These are phyloP conservation scores for Fusarium sublunatum DNA, from an alignment of 2,329 filamentous ascomycete genomes.

Conservation along the genomic window DNA sequence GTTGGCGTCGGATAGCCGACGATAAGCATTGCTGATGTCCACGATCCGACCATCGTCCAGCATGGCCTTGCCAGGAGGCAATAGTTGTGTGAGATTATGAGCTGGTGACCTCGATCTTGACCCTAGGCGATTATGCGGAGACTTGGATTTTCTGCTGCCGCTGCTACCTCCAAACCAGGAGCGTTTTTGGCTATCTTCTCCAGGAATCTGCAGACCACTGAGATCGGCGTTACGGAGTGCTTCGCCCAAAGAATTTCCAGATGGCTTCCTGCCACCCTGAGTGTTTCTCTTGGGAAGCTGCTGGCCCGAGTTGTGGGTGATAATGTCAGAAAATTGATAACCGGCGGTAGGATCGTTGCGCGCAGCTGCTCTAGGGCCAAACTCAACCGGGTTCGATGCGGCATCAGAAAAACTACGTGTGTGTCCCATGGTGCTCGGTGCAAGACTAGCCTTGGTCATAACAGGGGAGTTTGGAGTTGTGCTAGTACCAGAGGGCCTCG, in stretches of 20 bases:
- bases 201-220: constrained; percentile 61
- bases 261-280: constrained; percentile 55
- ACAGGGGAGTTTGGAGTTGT: constrained; percentile 52
- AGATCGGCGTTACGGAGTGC: constrained; percentile 65
- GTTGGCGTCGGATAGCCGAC: constrained; percentile 77
- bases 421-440: constrained; percentile 37
- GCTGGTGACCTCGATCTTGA: constrained; percentile 55
- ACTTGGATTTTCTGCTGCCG: constrained; percentile 61
- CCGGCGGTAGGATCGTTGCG: constrained; percentile 60
- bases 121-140: constrained; percentile 61
- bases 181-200: constrained; percentile 57
- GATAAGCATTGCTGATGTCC: constrained; percentile 76
- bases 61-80: constrained; percentile 55
- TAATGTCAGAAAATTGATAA: constrained; percentile 72
- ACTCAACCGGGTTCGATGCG: constrained; percentile 59
- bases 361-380: constrained; percentile 51
- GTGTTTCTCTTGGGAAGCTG: constrained; percentile 63
- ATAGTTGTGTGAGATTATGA: constrained; percentile 31
- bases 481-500: constrained; percentile 46
- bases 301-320: constrained; percentile 63
- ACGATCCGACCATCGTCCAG: constrained; percentile 71
- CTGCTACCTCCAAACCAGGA: constrained; percentile 52
- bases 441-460: constrained; percentile 37
- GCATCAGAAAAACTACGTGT: constrained; percentile 68
- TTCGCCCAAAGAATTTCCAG: constrained; percentile 60